A percentile compares a stretch with the other conserved stretches of the same genome.
phyloP scores from a whole-genome alignment of 2,329 filamentous ascomycete genomes.

The Exutisphaerella laricina region DNA sequence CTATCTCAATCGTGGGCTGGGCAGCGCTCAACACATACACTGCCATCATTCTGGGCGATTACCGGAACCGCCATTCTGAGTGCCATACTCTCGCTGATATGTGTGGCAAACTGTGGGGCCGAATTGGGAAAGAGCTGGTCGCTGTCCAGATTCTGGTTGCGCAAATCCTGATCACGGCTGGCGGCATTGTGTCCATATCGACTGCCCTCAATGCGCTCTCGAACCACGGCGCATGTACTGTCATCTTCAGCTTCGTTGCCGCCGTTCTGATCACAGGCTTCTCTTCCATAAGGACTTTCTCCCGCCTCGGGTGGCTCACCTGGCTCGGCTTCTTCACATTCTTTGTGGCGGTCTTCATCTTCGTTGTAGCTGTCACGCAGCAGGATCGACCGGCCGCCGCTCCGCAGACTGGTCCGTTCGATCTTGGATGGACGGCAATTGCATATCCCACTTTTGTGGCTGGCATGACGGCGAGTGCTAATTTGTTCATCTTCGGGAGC shows the following conservation, averaged over 20 bases:
- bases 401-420: conserved; percentile 10
- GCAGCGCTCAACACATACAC: conserved; percentile 45
- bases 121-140: conserved; percentile 47
- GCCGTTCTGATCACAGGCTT: conserved; percentile 36
- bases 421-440: conserved; percentile 8
- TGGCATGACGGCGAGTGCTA: conserved; percentile 11
- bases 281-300: conserved; percentile 32
- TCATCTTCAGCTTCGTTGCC: conserved; percentile 36
- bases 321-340: conserved; percentile 28
- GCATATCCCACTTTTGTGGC: conserved; percentile 6
- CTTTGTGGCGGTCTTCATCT: conserved; percentile 24
- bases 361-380: conserved; percentile 30
- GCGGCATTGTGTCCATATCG: conserved; percentile 17
- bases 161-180: conserved; percentile 41
- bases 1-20: conserved; percentile 43
- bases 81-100: conserved; percentile 53
- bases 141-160: conserved; percentile 52
- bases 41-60: conserved; percentile 45
- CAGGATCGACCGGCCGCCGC: conserved; percentile 10
- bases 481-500: conserved; percentile 26
- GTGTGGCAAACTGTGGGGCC: conserved; percentile 50
- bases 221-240: conserved; percentile 31
- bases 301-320: conserved; percentile 29
- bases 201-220: conserved; percentile 22
- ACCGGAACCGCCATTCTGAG: conserved; percentile 44